Evolutionary conservation across 441 rosid species (phyloP), one percentile per base, ranked within the genome.

Genomic region (Pelargonium citronellum): DNA sequence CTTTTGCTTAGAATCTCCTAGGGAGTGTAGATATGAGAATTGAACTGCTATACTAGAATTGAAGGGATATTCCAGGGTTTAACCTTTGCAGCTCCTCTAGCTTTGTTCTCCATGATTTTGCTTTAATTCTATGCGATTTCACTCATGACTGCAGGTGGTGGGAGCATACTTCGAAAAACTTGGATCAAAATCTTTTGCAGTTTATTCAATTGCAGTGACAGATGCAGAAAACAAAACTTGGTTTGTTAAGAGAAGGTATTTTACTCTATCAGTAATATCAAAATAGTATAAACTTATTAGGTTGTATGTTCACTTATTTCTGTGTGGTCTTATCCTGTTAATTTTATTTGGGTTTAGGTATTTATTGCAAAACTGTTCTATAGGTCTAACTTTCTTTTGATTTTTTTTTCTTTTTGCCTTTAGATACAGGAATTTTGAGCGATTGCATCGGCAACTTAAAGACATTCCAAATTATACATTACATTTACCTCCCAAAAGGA

Each of bases 341-440:
- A 55, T 9, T 55, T 55, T 17, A 55, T 1, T 55, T 30, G 37
- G 37, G 37, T 30, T 30, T 3, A 30, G 37, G 37, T 30, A 30
- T 30, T 30, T 30, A 30, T 30, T 30, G 37, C 37, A 30, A 30
- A 30, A 30, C 37, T 30, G 37, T 30, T 30, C 37, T 30, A 30
- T 30, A 5, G 37, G 19, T 57, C 60, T 20, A 49, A 27, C 58
- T 57, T 58, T 55, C 66, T 51, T 55, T 70, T 61, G 1, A 68
- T 75, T 60, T 68, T 63, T 7, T 68, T 68, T 55, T 60, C 66
- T 63, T 7, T 70, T 70, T 44, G 64, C 60, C 47, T 78, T 70
- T 92, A 95, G 99, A 80, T 95, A 95, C 80, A 89, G 99, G 60
- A 95, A 92, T 81, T 95, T 95, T 66, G 99, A 95, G 82, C 88